phyloP scores from a whole-genome alignment of 2,329 filamentous ascomycete genomes.

The Cladosporium cucumerinum region DNA sequence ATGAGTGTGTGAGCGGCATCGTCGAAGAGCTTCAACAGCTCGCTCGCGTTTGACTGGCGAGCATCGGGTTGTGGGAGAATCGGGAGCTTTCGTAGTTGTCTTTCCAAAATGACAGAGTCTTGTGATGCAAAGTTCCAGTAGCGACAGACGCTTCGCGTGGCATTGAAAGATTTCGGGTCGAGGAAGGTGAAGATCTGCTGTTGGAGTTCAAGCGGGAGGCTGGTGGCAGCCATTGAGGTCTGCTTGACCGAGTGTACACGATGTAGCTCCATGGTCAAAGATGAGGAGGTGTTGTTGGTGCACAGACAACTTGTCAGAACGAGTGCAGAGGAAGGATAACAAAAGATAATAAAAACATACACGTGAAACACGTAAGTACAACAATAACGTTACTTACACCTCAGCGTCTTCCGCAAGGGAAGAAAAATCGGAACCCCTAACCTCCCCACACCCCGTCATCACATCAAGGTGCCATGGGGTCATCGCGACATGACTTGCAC shows the following conservation, averaged over 20 bases:
- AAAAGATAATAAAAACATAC: not conserved
- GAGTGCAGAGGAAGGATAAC: not conserved
- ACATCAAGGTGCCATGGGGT: slow-evolving; percentile 8
- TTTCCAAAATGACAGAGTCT: slow-evolving; percentile 29
- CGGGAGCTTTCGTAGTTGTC: slow-evolving; percentile 31
- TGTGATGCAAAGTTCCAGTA: slow-evolving; percentile 34
- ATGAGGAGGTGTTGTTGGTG: not conserved
- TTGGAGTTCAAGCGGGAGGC: slow-evolving; percentile 34
- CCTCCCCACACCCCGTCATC: slow-evolving; percentile 10
- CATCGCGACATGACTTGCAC: not conserved
- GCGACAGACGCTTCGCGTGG: slow-evolving; percentile 32
- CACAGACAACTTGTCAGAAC: not conserved
- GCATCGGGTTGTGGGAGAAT: slow-evolving; percentile 28
- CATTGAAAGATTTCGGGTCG: slow-evolving; percentile 33
- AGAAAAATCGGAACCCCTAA: slow-evolving; percentile 4
- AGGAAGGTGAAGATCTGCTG: slow-evolving; percentile 35
- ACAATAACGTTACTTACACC: slow-evolving; percentile 2
- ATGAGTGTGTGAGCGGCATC: slow-evolving; percentile 33
- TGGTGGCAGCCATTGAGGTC: slow-evolving; percentile 24
- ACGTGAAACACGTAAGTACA: not conserved
- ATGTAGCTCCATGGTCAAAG: slow-evolving; percentile 7
- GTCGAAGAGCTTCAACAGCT: slow-evolving; percentile 28
- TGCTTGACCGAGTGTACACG: slow-evolving; percentile 14
- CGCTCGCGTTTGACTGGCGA: slow-evolving; percentile 20
- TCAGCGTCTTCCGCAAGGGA: not conserved